These are phyloP conservation scores for Rhododendron kiyosumense DNA, from an alignment of 148 eudicot genomes.

Conservation along the genomic window DNA sequence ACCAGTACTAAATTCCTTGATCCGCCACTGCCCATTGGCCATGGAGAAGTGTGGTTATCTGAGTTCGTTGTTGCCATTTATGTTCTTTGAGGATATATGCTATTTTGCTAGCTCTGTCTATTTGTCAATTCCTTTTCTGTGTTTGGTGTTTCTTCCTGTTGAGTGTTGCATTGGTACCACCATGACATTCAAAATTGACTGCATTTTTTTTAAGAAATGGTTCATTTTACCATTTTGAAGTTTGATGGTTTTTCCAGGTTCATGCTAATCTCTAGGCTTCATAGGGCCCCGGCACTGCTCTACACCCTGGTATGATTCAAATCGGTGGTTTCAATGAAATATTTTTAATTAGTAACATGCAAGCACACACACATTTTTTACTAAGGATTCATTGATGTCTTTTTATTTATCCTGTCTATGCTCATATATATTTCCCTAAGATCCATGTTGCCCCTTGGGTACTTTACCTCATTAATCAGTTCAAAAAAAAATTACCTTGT, in stretches of 20 bases:
- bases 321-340: neutral
- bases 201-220: neutral
- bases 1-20: neutral
- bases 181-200: neutral
- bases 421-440: neutral
- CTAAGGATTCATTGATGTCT: neutral
- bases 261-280: conserved; percentile 70
- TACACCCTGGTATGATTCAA: conserved; percentile 72
- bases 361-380: neutral
- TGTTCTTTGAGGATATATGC: neutral
- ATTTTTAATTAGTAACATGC: neutral
- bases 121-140: neutral
- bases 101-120: neutral
- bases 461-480: neutral
- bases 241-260: conserved; percentile 41
- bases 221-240: neutral
- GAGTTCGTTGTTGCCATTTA: neutral
- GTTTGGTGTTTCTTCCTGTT: neutral
- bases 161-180: neutral
- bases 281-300: conserved; percentile 68
- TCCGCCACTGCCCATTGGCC: neutral
- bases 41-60: neutral
- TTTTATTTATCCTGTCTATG: neutral
- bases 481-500: neutral
- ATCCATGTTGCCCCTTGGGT: neutral